Evolutionary conservation across 768 basidiomycete genomes (phyloP).

Genomic region (Boletus rex-veris): DNA sequence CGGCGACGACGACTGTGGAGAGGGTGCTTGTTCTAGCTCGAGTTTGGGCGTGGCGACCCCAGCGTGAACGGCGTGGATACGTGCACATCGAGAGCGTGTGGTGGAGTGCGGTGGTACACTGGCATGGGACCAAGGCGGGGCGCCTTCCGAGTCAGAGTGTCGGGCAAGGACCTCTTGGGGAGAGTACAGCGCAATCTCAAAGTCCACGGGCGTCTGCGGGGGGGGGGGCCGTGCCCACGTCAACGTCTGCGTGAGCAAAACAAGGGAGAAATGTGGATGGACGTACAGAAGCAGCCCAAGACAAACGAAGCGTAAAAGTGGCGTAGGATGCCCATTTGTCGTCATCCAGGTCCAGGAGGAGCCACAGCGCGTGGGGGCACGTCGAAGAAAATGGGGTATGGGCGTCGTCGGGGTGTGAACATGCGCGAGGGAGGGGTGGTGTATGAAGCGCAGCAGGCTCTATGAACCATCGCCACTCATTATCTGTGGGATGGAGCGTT

Average conservation of each 20-base stretch:
- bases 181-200: constrained; percentile 39
- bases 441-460: constrained; percentile 42
- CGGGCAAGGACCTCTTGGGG: constrained; percentile 29
- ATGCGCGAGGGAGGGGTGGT: constrained; percentile 34
- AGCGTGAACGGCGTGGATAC: constrained; percentile 50
- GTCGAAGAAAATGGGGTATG: constrained; percentile 3
- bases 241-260: background rate
- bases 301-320: constrained; percentile 50
- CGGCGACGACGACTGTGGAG: no score
- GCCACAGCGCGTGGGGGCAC: constrained; percentile 47
- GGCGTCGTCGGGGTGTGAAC: constrained; percentile 23
- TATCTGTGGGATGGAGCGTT: constrained; percentile 30
- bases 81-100: constrained; percentile 52
- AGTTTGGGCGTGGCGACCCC: constrained; percentile 46
- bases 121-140: background rate
- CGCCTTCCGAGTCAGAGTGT: background rate
- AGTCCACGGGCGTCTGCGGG: constrained; percentile 43
- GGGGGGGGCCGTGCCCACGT: background rate
- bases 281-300: constrained; percentile 57
- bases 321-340: constrained; percentile 38
- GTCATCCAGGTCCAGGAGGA: constrained; percentile 43
- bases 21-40: no score
- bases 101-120: background rate
- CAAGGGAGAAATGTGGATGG: background rate
- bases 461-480: constrained; percentile 38